Conservation (phyloP, 2,329 filamentous ascomycete species). For the Sphaerulina musiva region DNA sequence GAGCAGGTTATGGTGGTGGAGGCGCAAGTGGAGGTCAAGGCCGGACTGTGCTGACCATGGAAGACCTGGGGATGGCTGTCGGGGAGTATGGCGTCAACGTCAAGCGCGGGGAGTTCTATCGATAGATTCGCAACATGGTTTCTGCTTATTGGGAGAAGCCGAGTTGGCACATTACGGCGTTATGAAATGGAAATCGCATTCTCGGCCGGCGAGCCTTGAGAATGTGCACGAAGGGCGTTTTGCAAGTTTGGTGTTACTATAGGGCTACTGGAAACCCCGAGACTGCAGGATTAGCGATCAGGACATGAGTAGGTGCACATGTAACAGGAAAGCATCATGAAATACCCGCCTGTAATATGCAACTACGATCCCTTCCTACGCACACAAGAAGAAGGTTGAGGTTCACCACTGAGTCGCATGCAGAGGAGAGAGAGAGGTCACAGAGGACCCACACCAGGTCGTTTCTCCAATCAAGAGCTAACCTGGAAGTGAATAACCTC, state of each 20-base stretch:
- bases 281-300: not conserved
- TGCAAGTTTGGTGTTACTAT: not conserved
- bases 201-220: constrained; percentile 23
- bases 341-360: too few relatives aligned
- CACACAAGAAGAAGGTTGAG: too few relatives aligned
- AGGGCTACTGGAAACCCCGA: not conserved
- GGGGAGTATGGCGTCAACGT: constrained; percentile 97
- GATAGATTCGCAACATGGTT: constrained; percentile 42
- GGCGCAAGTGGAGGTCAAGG: constrained; percentile 85
- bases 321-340: not conserved
- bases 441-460: too few relatives aligned
- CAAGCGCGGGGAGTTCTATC: constrained; percentile 94
- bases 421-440: too few relatives aligned
- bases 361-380: too few relatives aligned
- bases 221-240: constrained; percentile 3
- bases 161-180: constrained; percentile 7
- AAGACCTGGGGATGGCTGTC: constrained; percentile 96
- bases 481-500: too few relatives aligned
- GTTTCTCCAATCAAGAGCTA: too few relatives aligned
- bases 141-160: not conserved
- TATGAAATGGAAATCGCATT: constrained; percentile 1
- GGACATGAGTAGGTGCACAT: not conserved
- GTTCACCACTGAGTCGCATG: too few relatives aligned
- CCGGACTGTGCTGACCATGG: constrained; percentile 93
- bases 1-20: constrained; percentile 63